phyloP scores from a whole-genome alignment of 345 rosid species.

The Rhodamnia argentea region DNA sequence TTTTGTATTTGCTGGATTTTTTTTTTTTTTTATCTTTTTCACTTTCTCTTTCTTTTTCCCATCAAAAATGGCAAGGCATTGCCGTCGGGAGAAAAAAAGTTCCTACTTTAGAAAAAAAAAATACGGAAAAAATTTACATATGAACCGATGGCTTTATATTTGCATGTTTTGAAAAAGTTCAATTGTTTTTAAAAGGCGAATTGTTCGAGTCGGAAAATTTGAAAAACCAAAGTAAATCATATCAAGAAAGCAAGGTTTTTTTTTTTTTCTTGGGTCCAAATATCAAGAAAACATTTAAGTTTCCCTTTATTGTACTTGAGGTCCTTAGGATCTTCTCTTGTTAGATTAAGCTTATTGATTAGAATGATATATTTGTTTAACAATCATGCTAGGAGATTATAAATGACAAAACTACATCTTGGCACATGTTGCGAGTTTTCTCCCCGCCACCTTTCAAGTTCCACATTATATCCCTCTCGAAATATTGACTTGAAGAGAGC shows the following conservation, averaged over 20 bases:
- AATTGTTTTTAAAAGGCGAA: neutral
- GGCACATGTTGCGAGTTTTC: neutral
- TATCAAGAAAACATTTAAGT: neutral
- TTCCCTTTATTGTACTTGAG: neutral
- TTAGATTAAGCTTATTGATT: neutral
- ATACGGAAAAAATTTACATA: fast-evolving
- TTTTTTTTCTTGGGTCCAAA: too few relatives aligned
- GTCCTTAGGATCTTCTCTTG: neutral
- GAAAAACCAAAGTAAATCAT: neutral
- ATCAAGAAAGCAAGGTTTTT: neutral
- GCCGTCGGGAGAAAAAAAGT: too few relatives aligned
- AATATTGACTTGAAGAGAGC: neutral
- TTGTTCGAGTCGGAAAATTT: neutral
- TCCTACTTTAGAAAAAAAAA: neutral
- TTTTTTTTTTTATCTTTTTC: too few relatives aligned
- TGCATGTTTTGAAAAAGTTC: neutral
- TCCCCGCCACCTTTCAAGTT: neutral
- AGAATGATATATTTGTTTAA: neutral
- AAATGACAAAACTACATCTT: neutral
- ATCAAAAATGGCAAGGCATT: too few relatives aligned
- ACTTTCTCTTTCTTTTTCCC: too few relatives aligned
- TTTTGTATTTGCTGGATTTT: too few relatives aligned
- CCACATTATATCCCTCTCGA: neutral
- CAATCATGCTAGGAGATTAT: neutral
- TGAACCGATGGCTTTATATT: fast-evolving